A percentile compares a stretch with the other conserved stretches of the same genome.
phyloP scores from a whole-genome alignment of 257 asterid species.

The Capsicum baccatum region DNA sequence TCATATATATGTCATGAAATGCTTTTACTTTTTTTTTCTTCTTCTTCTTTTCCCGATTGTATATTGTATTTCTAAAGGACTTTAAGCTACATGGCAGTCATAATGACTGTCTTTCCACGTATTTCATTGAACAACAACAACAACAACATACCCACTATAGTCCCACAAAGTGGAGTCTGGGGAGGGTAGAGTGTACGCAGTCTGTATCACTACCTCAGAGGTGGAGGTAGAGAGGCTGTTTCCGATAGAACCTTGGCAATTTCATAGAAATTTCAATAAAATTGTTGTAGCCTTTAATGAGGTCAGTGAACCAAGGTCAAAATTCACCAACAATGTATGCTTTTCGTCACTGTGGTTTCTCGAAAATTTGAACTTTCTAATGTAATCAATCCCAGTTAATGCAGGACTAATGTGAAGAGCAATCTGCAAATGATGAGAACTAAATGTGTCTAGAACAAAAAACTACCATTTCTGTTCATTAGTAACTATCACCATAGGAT shows the following conservation, averaged over 20 bases:
- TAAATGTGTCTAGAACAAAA: background rate
- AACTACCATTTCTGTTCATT: background rate
- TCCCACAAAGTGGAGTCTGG: too few relatives aligned
- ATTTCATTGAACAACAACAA: background rate
- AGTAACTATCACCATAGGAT: conserved; percentile 4
- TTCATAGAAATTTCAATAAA: background rate
- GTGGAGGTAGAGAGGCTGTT: too few relatives aligned
- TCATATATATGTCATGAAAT: conserved; percentile 5
- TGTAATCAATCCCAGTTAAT: background rate
- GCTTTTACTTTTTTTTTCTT: background rate
- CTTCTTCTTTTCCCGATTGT: background rate
- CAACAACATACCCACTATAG: too few relatives aligned
- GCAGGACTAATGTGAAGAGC: background rate
- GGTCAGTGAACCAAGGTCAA: background rate
- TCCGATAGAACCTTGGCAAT: too few relatives aligned
- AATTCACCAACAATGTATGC: conserved; percentile 1
- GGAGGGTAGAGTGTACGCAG: too few relatives aligned
- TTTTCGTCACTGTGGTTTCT: background rate
- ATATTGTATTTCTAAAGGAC: background rate
- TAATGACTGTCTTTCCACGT: background rate
- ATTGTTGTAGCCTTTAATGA: background rate
- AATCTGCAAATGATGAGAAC: background rate
- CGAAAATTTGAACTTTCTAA: background rate
- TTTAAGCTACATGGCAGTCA: background rate
- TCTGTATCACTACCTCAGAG: too few relatives aligned